Evolutionary conservation across 2,329 filamentous ascomycete genomes (phyloP).

Genomic region (Colletotrichum truncatum): DNA sequence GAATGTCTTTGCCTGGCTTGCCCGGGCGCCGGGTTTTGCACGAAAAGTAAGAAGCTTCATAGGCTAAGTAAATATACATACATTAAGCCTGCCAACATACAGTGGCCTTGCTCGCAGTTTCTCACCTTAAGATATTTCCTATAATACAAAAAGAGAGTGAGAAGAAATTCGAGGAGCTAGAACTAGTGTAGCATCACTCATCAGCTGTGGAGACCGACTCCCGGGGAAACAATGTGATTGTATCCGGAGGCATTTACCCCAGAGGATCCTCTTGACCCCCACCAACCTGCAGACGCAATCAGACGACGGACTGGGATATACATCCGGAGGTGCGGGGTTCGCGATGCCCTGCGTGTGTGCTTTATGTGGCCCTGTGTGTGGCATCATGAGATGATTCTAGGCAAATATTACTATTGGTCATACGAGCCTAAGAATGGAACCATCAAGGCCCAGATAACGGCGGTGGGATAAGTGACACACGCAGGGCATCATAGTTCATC

Average conservation of each 20-base stretch:
- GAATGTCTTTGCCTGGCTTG: neutral
- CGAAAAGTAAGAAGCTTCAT: too few species aligned
- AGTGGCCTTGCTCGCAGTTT: too few species aligned
- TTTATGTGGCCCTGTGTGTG: slow-evolving; percentile 18
- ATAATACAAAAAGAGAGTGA: too few species aligned
- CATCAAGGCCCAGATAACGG: neutral
- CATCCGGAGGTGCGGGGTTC: slow-evolving; percentile 14
- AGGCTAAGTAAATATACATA: too few species aligned
- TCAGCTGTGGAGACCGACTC: neutral
- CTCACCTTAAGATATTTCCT: too few species aligned
- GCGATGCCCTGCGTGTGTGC: slow-evolving; percentile 36
- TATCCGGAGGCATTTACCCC: slow-evolving; percentile 6
- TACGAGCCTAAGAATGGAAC: slow-evolving; percentile 1
- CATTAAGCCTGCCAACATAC: too few species aligned
- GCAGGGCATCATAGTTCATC: slow-evolving; percentile 6
- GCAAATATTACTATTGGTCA: neutral
- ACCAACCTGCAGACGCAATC: neutral
- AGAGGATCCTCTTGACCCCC: slow-evolving; percentile 17
- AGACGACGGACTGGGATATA: slow-evolving; percentile 2
- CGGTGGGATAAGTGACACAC: slow-evolving; percentile 1
- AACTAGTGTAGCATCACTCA: neutral
- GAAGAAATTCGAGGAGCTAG: too few species aligned
- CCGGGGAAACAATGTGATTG: neutral
- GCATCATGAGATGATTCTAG: neutral
- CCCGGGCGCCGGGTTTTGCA: too few species aligned